These are phyloP conservation scores for Epichloe festucae DNA, from an alignment of 2,329 filamentous ascomycete species.

Conservation along the genomic window DNA sequence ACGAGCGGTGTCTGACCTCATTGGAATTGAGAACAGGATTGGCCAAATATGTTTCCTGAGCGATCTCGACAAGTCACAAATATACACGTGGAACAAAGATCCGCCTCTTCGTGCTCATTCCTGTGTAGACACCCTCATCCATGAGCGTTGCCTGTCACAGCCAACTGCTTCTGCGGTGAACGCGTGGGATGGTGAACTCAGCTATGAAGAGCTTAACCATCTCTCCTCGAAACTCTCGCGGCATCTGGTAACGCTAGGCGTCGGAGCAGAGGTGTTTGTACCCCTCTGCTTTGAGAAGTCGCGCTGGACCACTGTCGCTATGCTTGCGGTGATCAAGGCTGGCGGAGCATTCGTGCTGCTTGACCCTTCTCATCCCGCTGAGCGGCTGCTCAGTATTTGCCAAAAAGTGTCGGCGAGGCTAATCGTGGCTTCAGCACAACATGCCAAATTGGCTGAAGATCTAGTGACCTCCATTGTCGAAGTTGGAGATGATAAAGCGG, in stretches of 20 bases:
- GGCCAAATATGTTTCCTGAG: not conserved
- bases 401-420: not conserved
- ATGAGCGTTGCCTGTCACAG: not conserved
- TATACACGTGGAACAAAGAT: not conserved
- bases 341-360: not conserved
- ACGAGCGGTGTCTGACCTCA: not conserved
- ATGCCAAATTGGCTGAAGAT: not conserved
- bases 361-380: slow-evolving; percentile 4
- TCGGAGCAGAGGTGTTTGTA: not conserved
- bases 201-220: slow-evolving; percentile 19
- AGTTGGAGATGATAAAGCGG: not conserved
- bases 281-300: slow-evolving; percentile 6
- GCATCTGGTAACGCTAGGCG: not conserved
- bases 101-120: not conserved
- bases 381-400: not conserved
- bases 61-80: not conserved
- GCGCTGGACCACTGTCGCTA: slow-evolving; percentile 2
- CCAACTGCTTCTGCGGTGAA: not conserved
- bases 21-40: not conserved
- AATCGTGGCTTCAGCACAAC: not conserved
- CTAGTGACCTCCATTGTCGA: not conserved
- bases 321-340: slow-evolving; percentile 3
- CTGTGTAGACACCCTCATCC: not conserved
- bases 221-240: slow-evolving; percentile 2
- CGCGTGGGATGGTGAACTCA: slow-evolving; percentile 27